Base-by-base conservation (phyloP, 2,329 filamentous ascomycete species). In the Westerdykella aurantiaca region DNA sequence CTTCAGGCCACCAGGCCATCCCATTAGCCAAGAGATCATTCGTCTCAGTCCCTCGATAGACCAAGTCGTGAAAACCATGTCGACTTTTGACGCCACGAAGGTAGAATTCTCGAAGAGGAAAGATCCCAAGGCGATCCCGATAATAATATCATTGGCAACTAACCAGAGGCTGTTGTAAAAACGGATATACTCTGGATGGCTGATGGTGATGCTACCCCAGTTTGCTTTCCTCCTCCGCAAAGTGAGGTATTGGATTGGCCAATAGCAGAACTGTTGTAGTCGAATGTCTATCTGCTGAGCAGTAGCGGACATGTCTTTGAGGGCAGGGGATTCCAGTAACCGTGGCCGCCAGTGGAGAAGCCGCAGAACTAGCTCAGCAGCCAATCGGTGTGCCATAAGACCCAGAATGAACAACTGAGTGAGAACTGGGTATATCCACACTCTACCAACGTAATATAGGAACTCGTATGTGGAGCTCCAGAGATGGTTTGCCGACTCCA, bases 81-180 rank as follows among this genome's bases (percentile, higher is more conserved):
- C 87, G 53, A 97, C 86, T 60, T 86, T 82, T 41, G 80, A 77
- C 2, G 89, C 89, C 1, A 95, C 88, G 75, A 85, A 88, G 43
- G 81, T 78, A 2, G 88, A 84, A 58, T 98, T 96, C 63, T 98
- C 93, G 49, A 97, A 91, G 49, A 98, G 95, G 66, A 95, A 98
- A 1, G 89, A 95, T 0, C 93, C 94, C 6, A 98, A 71, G 1
- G 93, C 93, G 53, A 98, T 96, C 21, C 93, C 94, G 47, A 98
- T 97, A 52, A 98, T 98, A 38, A 98, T 86, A 70, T 98, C 93
- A 70, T 98, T 98, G 23, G 90, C 90, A 17, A 98, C 93, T 7
- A 98, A 85, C 93, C 93, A 98, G 4, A 98, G 74, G 60, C 89
- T 96, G 67, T 98, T 98, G 72, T 97, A 98, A 69, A 98, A 98